These are phyloP conservation scores for Haberlea rhodopensis DNA, from an alignment of 257 asterid species.

Conservation along the genomic window DNA sequence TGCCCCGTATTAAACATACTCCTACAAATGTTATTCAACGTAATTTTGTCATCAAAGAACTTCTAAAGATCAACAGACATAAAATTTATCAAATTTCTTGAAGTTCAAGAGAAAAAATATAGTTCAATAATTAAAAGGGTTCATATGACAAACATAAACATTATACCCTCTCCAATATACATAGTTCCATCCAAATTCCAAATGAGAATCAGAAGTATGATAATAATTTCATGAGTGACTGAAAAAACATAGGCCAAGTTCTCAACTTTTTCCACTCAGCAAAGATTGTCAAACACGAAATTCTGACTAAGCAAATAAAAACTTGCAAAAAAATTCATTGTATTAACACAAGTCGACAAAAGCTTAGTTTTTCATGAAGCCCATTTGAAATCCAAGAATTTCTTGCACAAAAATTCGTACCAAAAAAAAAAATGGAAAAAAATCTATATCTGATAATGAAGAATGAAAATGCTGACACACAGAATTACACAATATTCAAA, in stretches of 20 bases:
- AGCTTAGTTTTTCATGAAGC: background rate
- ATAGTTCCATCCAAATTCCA: background rate
- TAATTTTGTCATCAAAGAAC: background rate
- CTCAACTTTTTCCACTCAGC: background rate
- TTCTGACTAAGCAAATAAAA: background rate
- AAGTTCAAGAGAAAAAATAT: background rate
- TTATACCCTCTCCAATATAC: background rate
- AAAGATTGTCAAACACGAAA: too few species aligned
- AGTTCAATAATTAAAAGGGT: background rate
- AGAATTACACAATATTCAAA: background rate
- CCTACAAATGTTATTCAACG: too few species aligned
- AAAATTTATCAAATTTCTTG: background rate
- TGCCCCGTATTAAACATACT: background rate
- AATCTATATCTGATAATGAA: background rate
- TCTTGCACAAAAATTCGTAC: conserved; percentile 1
- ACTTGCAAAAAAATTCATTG: background rate
- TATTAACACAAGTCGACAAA: too few species aligned
- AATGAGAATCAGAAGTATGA: background rate
- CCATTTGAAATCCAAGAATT: conserved; percentile 13
- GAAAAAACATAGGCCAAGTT: background rate
- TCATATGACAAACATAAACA: too few species aligned
- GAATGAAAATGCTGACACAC: background rate
- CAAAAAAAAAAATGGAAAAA: too few species aligned
- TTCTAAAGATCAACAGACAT: background rate
- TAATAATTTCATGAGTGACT: background rate